Conservation (phyloP, 371 early-diverging fungal genomes). For the Nematocida displodere region DNA sequence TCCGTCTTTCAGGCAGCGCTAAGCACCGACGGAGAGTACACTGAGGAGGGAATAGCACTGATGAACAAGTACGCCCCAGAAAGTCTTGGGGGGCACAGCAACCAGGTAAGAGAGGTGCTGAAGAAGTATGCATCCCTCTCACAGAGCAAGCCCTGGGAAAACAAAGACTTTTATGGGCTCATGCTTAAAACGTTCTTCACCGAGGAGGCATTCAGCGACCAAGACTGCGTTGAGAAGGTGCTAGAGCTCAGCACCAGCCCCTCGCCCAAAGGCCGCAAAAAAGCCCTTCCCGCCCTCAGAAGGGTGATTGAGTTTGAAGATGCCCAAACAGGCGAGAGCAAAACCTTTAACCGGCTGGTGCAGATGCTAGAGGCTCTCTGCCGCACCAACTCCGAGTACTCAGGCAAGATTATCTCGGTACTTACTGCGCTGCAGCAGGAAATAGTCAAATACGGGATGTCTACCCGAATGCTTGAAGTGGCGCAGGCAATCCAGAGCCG, state of each 20-base stretch:
- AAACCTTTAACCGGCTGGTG: conserved; percentile 19
- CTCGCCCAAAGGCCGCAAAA: conserved; percentile 28
- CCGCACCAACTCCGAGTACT: background rate
- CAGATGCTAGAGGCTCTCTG: conserved; percentile 1
- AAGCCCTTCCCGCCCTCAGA: conserved; percentile 30
- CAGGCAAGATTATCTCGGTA: conserved; percentile 38
- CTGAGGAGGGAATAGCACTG: conserved; percentile 8
- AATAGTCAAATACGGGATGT: conserved; percentile 11
- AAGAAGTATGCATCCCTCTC: background rate
- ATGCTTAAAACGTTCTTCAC: conserved; percentile 40
- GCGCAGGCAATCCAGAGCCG: background rate
- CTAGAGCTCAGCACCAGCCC: background rate
- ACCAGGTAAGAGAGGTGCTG: conserved; percentile 19
- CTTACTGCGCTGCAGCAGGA: conserved; percentile 14
- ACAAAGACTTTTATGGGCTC: conserved; percentile 9
- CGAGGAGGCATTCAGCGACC: conserved; percentile 28
- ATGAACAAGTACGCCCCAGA: conserved; percentile 16
- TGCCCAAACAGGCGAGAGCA: background rate
- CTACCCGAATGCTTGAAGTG: conserved; percentile 17
- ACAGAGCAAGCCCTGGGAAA: background rate
- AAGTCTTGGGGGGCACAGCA: background rate
- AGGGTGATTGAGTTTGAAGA: conserved; percentile 33
- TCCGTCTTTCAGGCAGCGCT: conserved; percentile 27
- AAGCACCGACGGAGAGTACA: background rate
- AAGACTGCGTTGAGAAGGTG: background rate